phyloP scores from a whole-genome alignment of 768 basidiomycete genomes.

The Xerocomellus intermedius region DNA sequence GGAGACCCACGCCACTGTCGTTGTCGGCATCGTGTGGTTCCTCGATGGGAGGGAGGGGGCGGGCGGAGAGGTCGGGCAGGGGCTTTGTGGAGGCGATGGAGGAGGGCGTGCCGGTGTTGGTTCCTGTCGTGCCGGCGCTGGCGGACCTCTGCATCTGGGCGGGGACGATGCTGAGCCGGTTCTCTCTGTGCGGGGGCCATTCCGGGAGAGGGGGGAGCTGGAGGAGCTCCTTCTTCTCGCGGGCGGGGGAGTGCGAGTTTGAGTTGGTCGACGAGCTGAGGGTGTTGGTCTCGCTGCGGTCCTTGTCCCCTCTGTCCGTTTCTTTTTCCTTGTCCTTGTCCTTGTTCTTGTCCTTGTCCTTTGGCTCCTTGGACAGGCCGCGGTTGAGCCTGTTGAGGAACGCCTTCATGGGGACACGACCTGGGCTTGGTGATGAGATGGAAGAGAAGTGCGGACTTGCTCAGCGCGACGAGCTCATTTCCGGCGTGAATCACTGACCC shows the following conservation, averaged over 20 bases:
- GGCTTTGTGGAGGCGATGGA: conserved; percentile 62
- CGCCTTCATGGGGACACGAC: conserved; percentile 64
- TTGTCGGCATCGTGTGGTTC: conserved; percentile 37
- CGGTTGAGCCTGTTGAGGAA: conserved; percentile 77
- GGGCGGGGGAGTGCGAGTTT: conserved; percentile 32
- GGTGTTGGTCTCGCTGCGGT: conserved; percentile 35
- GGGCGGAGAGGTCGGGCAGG: conserved; percentile 60
- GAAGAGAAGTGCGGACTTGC: background rate
- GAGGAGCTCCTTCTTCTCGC: conserved; percentile 56
- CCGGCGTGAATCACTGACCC: conserved; percentile 15
- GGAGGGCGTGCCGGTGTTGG: conserved; percentile 41
- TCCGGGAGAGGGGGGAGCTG: conserved; percentile 58
- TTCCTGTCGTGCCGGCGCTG: conserved; percentile 31
- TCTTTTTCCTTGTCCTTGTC: conserved; percentile 35
- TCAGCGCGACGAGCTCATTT: conserved; percentile 23
- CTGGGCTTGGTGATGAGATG: background rate
- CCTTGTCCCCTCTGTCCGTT: conserved; percentile 22
- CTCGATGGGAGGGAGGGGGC: conserved; percentile 49
- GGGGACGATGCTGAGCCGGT: conserved; percentile 17
- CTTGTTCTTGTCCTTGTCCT: conserved; percentile 63
- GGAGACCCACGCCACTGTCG: conserved; percentile 37
- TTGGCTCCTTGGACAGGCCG: conserved; percentile 45
- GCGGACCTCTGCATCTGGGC: conserved; percentile 29
- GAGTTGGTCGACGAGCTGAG: conserved; percentile 28
- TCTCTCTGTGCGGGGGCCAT: conserved; percentile 58